Percentiles rank a stretch among this genome's conserved stretches.
phyloP scores from a whole-genome alignment of 2,329 filamentous ascomycete species.

The Microcyclospora tardicrescens region DNA sequence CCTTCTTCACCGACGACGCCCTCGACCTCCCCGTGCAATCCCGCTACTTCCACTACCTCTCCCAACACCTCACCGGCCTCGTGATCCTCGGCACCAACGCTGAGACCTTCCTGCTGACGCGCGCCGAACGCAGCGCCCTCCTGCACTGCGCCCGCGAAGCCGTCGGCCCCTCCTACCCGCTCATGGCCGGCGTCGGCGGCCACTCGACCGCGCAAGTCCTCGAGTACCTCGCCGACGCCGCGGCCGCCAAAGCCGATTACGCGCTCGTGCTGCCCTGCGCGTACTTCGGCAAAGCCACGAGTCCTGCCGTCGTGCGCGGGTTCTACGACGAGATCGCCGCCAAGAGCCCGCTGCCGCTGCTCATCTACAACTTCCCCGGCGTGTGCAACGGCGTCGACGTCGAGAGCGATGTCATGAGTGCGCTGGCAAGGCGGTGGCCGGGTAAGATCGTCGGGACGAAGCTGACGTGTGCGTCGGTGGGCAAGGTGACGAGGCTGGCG shows the following conservation, averaged over 20 bases:
- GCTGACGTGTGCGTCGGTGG: constrained; percentile 61
- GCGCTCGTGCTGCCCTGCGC: constrained; percentile 32
- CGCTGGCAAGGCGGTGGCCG: constrained; percentile 38
- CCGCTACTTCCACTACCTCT: constrained; percentile 33
- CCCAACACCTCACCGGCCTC: constrained; percentile 30
- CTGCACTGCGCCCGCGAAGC: constrained; percentile 29
- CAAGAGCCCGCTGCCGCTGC: constrained; percentile 46
- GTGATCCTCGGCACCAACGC: constrained; percentile 36
- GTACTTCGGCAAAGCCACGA: constrained; percentile 34
- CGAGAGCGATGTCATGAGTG: constrained; percentile 50
- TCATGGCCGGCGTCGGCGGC: constrained; percentile 33
- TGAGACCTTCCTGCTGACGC: constrained; percentile 34
- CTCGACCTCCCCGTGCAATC: constrained; percentile 30
- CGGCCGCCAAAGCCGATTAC: constrained; percentile 29
- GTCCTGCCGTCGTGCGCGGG: constrained; percentile 26
- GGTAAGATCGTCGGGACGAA: constrained; percentile 57
- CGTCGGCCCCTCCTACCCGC: constrained; percentile 28
- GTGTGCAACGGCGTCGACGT: constrained; percentile 56
- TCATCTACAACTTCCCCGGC: constrained; percentile 62
- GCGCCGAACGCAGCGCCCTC: constrained; percentile 28
- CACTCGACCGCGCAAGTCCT: constrained; percentile 32
- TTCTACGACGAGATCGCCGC: constrained; percentile 42
- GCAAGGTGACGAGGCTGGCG: constrained; percentile 53
- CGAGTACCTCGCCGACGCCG: constrained; percentile 31
- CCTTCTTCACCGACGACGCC: constrained; percentile 29